Evolutionary conservation across 2,329 filamentous ascomycete genomes (phyloP), one percentile per base, ranked within the genome.

Genomic region (Fusarium tuaranense): DNA sequence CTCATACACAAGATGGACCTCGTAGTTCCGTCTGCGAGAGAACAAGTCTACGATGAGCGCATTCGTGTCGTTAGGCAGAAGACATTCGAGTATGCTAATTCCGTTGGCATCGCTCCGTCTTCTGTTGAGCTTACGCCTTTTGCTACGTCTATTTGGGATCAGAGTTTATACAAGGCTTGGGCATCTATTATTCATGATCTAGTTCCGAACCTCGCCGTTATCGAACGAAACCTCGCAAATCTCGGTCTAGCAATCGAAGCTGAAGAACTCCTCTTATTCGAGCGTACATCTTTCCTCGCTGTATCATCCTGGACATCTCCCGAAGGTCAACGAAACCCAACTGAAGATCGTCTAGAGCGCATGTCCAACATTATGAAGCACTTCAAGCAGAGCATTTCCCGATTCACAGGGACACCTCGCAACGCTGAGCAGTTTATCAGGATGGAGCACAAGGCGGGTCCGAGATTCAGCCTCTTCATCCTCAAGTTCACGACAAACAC

Each of bases 1-100:
- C 91, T 99, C 53, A 94, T 99, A 76, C 97, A 99, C 91, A 99
- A 99, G 85, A 98, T 99, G 94, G 97, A 99, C 82, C 90, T 99
- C 30, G 95, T 98, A 59, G 93, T 95, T 76, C 90, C 92, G 44
- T 90, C 93, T 67, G 91, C 93, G 76, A 93, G 95, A 70, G 92
- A 95, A 80, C 87, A 91, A 68, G 91, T 98, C 73, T 98, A 97
- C 83, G 92, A 96, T 72, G 94, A 97, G 79, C 92, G 95, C 70
- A 92, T 95, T 27, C 88, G 90, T 34, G 87, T 95, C 65, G 94
- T 98, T 72, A 90, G 92, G 68, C 90, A 91, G 73, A 94, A 94
- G 80, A 95, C 94, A 3, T 78, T 82, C 46, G 89, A 91, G 79
- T 88, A 88, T 74, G 84, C 87, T 55, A 79, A 81, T 63, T 81